Percentiles rank a stretch among this genome's conserved stretches.
phyloP scores from a whole-genome alignment of 176 grass and related monocot species.

The Eleusine coracana region DNA sequence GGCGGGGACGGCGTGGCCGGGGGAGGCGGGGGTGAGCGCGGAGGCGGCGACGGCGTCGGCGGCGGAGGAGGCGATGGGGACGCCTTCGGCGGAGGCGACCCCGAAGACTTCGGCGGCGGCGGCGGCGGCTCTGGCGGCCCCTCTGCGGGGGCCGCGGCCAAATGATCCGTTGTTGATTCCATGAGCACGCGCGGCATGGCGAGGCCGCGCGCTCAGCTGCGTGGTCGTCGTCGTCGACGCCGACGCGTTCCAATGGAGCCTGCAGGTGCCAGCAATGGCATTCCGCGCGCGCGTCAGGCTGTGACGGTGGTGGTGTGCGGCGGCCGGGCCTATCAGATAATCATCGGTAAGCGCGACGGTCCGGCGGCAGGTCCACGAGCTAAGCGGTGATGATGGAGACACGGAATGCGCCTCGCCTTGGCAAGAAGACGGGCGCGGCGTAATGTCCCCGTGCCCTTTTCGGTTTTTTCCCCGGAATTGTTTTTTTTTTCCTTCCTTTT shows the following conservation, averaged over 20 bases:
- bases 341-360: background rate
- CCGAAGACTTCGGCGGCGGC: background rate
- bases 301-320: background rate
- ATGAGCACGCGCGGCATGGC: conserved; percentile 46
- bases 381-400: conserved; percentile 29
- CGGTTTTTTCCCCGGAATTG: background rate
- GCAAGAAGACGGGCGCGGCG: conserved; percentile 15
- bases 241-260: conserved; percentile 8
- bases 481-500: conserved; percentile 31
- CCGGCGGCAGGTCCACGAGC: background rate
- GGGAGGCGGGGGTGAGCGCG: background rate
- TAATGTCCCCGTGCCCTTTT: conserved; percentile 21
- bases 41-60: background rate
- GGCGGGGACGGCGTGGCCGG: background rate
- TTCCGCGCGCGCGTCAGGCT: background rate
- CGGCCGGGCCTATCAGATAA: conserved; percentile 30
- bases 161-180: conserved; percentile 11
- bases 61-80: background rate
- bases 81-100: conserved; percentile 16
- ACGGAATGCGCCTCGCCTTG: conserved; percentile 43
- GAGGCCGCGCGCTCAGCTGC: conserved; percentile 25
- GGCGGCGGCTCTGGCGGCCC: conserved; percentile 24
- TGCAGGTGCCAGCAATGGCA: conserved; percentile 25
- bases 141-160: conserved; percentile 21
- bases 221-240: conserved; percentile 26